Base-by-base conservation (phyloP, 169 alveolate species). In the Eimeria sp. region DNA sequence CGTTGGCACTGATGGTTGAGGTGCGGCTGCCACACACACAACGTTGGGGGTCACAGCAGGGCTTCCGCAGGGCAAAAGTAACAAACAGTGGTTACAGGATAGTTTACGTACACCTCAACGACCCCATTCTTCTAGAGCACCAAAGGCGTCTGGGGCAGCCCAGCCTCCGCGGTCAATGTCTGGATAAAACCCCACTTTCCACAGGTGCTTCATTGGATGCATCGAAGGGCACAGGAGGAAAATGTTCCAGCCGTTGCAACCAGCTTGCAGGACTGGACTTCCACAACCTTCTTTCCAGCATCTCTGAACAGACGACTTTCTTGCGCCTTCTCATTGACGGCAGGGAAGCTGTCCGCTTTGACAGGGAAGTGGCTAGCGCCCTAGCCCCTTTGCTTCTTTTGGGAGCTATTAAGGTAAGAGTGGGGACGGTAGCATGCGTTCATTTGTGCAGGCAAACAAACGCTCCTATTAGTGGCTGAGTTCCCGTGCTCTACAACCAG, bases 231-330 rank as follows among this genome's bases (percentile, higher is more conserved):
- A 49, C 7, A 43, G 78, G 45, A 18, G 82, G 25, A 7, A 40
- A 40, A 13, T 45, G 93, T 49, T 87, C 83, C 51, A 30, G 18
- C 65, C 65, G 61, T 16, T 61, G 93, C 80, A 87, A 82, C 82
- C 82, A 61, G 4, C 93, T 87, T 25, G 93, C 80, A 63, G 93
- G 93, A 20, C 3, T 87, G 30, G 93, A 87, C 30, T 87, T 87
- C 80, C 63, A 87, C 63, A 63, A 40, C 61, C 78, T 87, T 45
- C 80, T 87, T n/a, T 34, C 93, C 7, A 87, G 93, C 63, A 87
- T 87, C 18, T 87, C 93, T 40, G 93, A 87, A 63, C 93, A 87
- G 93, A 87, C 93, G 30, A 87, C 93, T 43, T 87, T 87, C 93
- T 63, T 87, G 83, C 78, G 93, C 10, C 93, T 87, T 25, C 93